phyloP scores from a whole-genome alignment of 441 rosid species.

The Daphne laureola region DNA sequence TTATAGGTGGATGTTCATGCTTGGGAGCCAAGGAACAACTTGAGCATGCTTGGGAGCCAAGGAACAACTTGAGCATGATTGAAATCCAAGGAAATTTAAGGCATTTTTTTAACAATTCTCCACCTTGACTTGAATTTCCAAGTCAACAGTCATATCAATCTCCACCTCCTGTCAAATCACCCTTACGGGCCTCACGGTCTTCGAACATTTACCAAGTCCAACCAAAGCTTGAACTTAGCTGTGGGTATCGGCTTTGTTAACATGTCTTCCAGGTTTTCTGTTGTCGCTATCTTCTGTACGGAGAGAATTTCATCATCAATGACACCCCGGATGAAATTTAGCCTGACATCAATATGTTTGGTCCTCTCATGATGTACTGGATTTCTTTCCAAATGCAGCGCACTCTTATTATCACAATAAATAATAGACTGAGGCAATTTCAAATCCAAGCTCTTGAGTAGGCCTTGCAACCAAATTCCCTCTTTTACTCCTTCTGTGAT shows the following conservation, averaged over 20 bases:
- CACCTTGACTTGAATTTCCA: slow-evolving; percentile 6
- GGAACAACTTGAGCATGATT: no score
- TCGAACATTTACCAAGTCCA: background rate
- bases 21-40: no score
- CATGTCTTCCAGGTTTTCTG: no score
- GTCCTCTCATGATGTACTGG: background rate
- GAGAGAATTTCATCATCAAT: background rate
- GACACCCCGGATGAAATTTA: slow-evolving; percentile 2
- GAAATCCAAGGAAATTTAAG: no score
- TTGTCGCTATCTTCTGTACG: slow-evolving; percentile 3
- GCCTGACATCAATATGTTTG: background rate
- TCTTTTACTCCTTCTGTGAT: background rate
- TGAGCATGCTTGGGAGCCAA: no score
- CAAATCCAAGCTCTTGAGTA: slow-evolving; percentile 2
- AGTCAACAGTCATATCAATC: background rate
- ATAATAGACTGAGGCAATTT: background rate
- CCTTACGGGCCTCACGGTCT: background rate
- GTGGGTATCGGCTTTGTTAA: background rate
- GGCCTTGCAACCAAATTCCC: background rate
- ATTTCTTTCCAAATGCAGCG: background rate
- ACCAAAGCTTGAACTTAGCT: background rate
- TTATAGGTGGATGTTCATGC: no score
- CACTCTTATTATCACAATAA: background rate
- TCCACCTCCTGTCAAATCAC: background rate
- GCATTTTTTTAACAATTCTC: no score